Base-by-base conservation (phyloP, 208 protist genomes). In the Wallacemonas sp. region DNA sequence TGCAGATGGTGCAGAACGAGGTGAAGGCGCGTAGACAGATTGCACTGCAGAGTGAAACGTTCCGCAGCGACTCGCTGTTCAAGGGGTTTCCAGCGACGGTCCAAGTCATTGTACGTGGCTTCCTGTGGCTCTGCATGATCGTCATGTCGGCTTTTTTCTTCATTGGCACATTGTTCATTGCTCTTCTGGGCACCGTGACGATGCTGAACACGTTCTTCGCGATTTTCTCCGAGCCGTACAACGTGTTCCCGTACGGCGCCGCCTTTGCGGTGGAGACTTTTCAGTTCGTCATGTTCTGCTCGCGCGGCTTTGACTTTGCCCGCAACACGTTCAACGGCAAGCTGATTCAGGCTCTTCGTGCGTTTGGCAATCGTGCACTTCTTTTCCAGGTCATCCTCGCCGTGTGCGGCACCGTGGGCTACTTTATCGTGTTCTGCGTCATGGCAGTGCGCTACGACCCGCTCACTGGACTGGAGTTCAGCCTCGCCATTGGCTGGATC, bases 401-500 rank as follows among this genome's bases (percentile, higher is more conserved):
- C 71, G 52, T 86, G 1, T 38, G 29, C 44, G 69, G 76, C 63
- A 52, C 50, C 42, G 3, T 81, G 5, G 67, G 42, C 36, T 78
- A 71, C 37, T 85, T 93, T 44, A 44, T 89, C n/a, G 39, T 89
- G 32, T 89, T 93, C 45, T 85, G 79, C 46, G 67, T 85, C 21
- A 79, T 76, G 61, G 68, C 80, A 2, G 46, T 41, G 15, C 66
- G 73, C 32, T 63, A 81, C 44, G 77, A 82, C 44, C 66, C 82
- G 39, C 39, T 87, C 44, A 73, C 60, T 0, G 83, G 79, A 3
- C 61, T 93, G 34, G 74, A 93, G 75, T 81, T 70, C 66, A 79
- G 73, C 58, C 38, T 87, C 44, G 76, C 83, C n/a, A 85, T 73
- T 50, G 87, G 83, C n/a, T 90, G 83, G 81, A 65, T 93, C 26